phyloP scores from a whole-genome alignment of 2,329 filamentous ascomycete genomes.

The Acrocalymma vagum region DNA sequence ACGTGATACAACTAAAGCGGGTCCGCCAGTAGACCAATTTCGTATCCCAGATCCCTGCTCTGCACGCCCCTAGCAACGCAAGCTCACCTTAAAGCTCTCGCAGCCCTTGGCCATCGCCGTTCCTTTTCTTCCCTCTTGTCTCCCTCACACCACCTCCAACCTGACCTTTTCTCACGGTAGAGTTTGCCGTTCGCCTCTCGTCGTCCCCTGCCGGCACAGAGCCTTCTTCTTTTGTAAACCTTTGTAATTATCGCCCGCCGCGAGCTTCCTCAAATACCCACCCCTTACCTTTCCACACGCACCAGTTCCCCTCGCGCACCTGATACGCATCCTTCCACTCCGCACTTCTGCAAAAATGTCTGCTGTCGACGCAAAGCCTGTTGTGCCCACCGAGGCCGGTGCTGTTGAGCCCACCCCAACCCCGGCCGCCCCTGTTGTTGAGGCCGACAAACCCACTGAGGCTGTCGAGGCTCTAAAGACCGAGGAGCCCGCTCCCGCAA shows the following conservation, averaged over 20 bases:
- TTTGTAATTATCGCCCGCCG: conserved; percentile 44
- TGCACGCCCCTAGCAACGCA: conserved; percentile 45
- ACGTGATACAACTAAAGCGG: conserved; percentile 34
- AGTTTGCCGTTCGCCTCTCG: conserved; percentile 35
- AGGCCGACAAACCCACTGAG: conserved; percentile 51
- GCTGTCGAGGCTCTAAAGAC: conserved; percentile 49
- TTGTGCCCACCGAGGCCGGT: conserved; percentile 56
- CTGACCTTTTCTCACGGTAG: conserved; percentile 33
- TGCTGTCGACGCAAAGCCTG: conserved; percentile 77
- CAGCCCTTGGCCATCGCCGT: conserved; percentile 35
- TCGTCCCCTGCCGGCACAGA: conserved; percentile 38
- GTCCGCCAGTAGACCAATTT: conserved; percentile 45
- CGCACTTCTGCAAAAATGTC: conserved; percentile 63
- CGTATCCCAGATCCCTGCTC: conserved; percentile 39
- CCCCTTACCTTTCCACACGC: conserved; percentile 27
- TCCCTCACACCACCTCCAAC: conserved; percentile 41
- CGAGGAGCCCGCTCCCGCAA: conserved; percentile 50
- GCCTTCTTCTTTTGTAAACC: conserved; percentile 37
- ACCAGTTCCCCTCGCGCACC: conserved; percentile 4
- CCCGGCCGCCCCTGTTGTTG: conserved; percentile 49
- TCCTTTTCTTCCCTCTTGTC: conserved; percentile 36
- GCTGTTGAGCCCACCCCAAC: conserved; percentile 45
- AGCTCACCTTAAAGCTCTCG: conserved; percentile 45
- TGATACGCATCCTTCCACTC: conserved; percentile 13
- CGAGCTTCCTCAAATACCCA: conserved; percentile 24